These are phyloP conservation scores for Lepidopterella palustris DNA, from an alignment of 495 filamentous ascomycete genomes.

Conservation along the genomic window DNA sequence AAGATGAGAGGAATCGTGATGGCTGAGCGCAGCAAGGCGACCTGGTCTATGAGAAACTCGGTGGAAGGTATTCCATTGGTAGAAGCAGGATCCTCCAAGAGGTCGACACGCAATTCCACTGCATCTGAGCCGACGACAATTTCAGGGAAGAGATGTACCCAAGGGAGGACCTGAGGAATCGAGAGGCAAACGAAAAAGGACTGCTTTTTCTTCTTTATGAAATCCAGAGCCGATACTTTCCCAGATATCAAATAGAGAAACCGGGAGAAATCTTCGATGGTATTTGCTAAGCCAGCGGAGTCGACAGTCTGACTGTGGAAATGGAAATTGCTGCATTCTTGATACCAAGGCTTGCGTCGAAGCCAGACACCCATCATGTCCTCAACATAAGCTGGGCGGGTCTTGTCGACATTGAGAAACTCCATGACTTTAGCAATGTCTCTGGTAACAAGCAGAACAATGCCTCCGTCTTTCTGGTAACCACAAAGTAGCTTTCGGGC, in stretches of 20 bases:
- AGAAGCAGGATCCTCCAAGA: slow-evolving; percentile 67
- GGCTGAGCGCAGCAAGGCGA: slow-evolving; percentile 68
- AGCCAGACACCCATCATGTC: slow-evolving; percentile 91
- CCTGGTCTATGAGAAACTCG: slow-evolving; percentile 74
- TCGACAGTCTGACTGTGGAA: slow-evolving; percentile 72
- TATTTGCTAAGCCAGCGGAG: slow-evolving; percentile 53
- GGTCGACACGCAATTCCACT: slow-evolving; percentile 87
- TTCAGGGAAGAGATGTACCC: slow-evolving; percentile 57
- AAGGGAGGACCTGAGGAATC: slow-evolving; percentile 60
- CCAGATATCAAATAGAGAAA: slow-evolving; percentile 74
- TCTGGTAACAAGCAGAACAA: slow-evolving; percentile 80
- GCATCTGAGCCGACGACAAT: slow-evolving; percentile 85
- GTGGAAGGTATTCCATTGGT: slow-evolving; percentile 52
- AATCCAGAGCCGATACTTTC: slow-evolving; percentile 54
- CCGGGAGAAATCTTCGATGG: slow-evolving; percentile 69
- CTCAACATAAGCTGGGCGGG: slow-evolving; percentile 86
- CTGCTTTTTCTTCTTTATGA: slow-evolving; percentile 61
- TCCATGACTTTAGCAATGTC: slow-evolving; percentile 85
- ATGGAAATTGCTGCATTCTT: slow-evolving; percentile 90
- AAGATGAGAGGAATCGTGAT: slow-evolving; percentile 87
- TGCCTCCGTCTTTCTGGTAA: slow-evolving; percentile 75
- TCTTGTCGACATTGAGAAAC: slow-evolving; percentile 84
- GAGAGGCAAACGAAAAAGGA: slow-evolving; percentile 94
- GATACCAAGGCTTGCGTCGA: slow-evolving; percentile 84
- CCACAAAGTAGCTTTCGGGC: slow-evolving; percentile 68